phyloP scores from a whole-genome alignment of 1,284 basidiomycete species.

The Boletus putidus region DNA sequence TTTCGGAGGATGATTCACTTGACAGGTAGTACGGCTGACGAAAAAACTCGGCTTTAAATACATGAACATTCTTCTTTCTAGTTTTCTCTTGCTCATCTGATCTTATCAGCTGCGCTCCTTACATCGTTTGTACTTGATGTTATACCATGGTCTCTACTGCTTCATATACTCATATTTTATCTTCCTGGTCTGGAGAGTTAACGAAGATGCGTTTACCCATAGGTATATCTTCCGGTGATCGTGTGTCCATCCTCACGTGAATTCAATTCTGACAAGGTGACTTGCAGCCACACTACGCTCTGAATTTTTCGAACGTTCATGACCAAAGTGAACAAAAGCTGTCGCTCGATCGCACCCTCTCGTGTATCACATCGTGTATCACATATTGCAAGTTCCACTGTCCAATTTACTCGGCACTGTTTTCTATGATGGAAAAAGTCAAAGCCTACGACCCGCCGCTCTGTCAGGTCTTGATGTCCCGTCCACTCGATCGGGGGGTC shows the following conservation, averaged over 20 bases:
- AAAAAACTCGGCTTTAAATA: neutral
- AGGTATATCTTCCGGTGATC: no score
- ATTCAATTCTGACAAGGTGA: no score
- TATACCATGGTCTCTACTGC: slow-evolving; percentile 2
- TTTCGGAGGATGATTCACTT: slow-evolving; percentile 2
- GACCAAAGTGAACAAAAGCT: no score
- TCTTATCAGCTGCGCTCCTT: slow-evolving; percentile 10
- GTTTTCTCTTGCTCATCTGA: neutral
- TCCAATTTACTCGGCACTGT: neutral
- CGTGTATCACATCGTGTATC: neutral
- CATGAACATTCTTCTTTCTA: neutral
- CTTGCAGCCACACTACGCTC: no score
- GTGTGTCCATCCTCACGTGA: no score
- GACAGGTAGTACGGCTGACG: neutral
- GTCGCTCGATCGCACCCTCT: no score
- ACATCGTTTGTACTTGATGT: slow-evolving; percentile 1
- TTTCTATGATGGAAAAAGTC: neutral
- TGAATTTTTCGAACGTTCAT: no score
- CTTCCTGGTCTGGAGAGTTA: neutral
- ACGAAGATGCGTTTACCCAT: no score
- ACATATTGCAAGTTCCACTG: neutral
- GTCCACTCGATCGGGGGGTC: neutral
- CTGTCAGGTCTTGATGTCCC: neutral
- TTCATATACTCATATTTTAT: neutral
- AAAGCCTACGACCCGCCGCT: neutral